Evolutionary conservation across 78 protist species (phyloP).

Genomic region (slime mould (Dictyostelium discoideum)): DNA sequence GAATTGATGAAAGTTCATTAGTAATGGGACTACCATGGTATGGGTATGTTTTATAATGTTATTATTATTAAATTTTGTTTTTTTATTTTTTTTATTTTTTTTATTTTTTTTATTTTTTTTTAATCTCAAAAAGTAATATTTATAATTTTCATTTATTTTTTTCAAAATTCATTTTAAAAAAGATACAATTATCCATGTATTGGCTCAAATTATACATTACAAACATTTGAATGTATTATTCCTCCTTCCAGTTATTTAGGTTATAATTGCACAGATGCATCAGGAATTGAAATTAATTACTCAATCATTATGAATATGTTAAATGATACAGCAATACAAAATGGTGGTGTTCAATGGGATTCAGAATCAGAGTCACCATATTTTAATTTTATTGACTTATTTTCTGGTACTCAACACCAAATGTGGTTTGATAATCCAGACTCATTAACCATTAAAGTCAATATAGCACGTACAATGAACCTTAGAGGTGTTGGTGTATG

Average conservation of each 20-base stretch:
- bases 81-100: no score
- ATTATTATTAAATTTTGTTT: constrained; percentile 27
- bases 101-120: no score
- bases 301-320: not conserved
- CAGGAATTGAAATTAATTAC: constrained; percentile 56
- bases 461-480: not conserved
- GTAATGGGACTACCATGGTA: constrained; percentile 87
- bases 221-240: not conserved
- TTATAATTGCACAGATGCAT: constrained; percentile 67
- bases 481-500: constrained; percentile 61
- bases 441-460: constrained; percentile 24
- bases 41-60: constrained; percentile 69
- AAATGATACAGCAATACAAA: not conserved
- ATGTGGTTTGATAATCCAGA: constrained; percentile 77
- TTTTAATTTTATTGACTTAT: constrained; percentile 46
- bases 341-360: constrained; percentile 43
- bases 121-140: no score
- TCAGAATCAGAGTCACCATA: constrained; percentile 54
- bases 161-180: no score
- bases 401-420: not conserved
- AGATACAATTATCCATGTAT: constrained; percentile 70
- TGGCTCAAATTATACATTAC: constrained; percentile 11
- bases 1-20: constrained; percentile 33
- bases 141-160: no score
- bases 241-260: not conserved